Evolutionary conservation across 257 asterid species (phyloP), one percentile per base, ranked within the genome.

Genomic region (Solanum sejunctum): DNA sequence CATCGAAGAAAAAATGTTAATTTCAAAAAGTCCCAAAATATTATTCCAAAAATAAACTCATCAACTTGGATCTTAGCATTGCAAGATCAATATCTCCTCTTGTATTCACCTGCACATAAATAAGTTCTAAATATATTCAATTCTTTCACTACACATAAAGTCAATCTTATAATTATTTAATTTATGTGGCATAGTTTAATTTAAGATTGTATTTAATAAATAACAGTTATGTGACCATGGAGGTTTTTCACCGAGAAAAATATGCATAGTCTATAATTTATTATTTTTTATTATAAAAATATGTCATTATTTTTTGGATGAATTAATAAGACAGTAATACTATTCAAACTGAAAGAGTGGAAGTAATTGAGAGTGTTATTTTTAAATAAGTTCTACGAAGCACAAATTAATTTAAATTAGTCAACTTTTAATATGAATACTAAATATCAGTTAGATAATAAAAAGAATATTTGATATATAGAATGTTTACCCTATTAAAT

Each of bases 21-120:
- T 8, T 26, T 7, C 2, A 63, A 9, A 26, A 64, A 12, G 12
- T 64, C 20, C 10, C 7, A 26, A 63, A 23, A 54, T 15, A 54
- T 41, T 69, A 36, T 16, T 13, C 5, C 49, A 17, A 39, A 20
- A 9, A 71, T 71, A 15, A 77, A 77, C 45, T 51, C 82, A 23
- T 49, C 61, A 77, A 77, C 23, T 77, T 51, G 23, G 18, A 49
- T 51, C 80, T 86, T 61, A 86, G 51, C 58, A 80, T n/a, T 26
- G 52, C 82, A 45, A 47, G 81, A 84, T 87, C 87, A 84, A 63
- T 13, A 28, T 49, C 70, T 32, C 58, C 84, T 55, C 84, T 80
- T 28, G 18, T 28, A 52, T 83, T 69, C 41, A 83, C 81, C 85
- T 83, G 81, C 13, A 21, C 55, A 83, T 69, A 17, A 83, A 83